Conservation (phyloP, 1,139 yeast species). For the Scheffersomyces insectosa region DNA sequence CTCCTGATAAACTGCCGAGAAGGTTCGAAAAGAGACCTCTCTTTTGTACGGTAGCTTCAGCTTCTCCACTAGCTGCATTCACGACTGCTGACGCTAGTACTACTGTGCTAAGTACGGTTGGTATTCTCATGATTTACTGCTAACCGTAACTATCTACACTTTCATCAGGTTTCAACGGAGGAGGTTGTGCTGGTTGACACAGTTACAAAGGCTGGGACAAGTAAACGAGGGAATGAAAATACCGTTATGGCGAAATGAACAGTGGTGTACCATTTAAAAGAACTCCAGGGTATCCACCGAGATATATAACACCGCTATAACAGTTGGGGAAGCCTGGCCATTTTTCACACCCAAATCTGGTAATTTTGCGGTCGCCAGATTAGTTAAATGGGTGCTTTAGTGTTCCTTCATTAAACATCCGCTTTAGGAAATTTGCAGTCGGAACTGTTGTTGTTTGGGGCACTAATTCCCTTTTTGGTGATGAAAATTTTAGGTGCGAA, state of each 20-base stretch:
- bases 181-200: too few species aligned
- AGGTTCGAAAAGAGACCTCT: constrained; percentile 18
- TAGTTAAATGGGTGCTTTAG: constrained; percentile 7
- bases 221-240: constrained; percentile 10
- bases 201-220: constrained; percentile 2
- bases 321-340: constrained; percentile 7
- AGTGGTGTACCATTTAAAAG: constrained; percentile 2
- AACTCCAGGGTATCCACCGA: constrained; percentile 1
- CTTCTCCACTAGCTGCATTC: constrained; percentile 13
- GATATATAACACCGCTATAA: constrained; percentile 1
- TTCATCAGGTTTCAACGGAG: constrained; percentile 8
- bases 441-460: too few species aligned
- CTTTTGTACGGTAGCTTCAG: constrained; percentile 9
- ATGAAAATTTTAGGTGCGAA: too few species aligned
- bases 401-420: not conserved
- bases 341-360: constrained; percentile 9
- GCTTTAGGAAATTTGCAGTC: constrained; percentile 1
- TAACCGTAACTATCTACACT: constrained; percentile 9
- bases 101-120: constrained; percentile 20
- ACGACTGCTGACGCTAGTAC: constrained; percentile 21
- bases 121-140: constrained; percentile 16
- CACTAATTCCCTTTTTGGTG: too few species aligned
- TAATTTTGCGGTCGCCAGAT: constrained; percentile 8
- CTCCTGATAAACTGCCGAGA: constrained; percentile 8
- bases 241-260: constrained; percentile 1